Conservation (phyloP, 2,329 filamentous ascomycete genomes). For the Aspergillus alliaceus region DNA sequence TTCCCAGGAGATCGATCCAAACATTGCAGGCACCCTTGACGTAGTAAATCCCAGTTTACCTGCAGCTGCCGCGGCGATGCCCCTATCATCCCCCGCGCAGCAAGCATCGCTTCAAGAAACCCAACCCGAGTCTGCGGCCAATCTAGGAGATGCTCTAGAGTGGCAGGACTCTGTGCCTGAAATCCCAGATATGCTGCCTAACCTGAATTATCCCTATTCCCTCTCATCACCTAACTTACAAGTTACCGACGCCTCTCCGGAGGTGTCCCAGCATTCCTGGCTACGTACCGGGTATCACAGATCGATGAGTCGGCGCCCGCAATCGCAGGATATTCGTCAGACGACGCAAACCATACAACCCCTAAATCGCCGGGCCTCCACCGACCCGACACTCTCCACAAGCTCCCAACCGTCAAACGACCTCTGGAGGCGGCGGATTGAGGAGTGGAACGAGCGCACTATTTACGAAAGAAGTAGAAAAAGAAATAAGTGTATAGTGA, state of each 20-base stretch:
- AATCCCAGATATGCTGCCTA: slow-evolving; percentile 10
- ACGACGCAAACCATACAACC: slow-evolving; percentile 9
- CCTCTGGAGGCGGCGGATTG: slow-evolving; percentile 39
- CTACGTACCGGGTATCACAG: slow-evolving; percentile 15
- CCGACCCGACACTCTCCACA: slow-evolving; percentile 31
- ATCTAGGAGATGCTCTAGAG: slow-evolving; percentile 2
- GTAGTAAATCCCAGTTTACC: background rate
- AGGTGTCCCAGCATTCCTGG: slow-evolving; percentile 18
- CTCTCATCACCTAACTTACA: slow-evolving; percentile 36
- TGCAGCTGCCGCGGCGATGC: background rate
- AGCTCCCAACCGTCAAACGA: slow-evolving; percentile 29
- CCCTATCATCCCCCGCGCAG: background rate
- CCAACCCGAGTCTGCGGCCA: background rate
- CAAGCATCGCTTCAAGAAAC: background rate
- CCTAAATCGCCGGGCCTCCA: slow-evolving; percentile 30
- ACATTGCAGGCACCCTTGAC: too few relatives aligned
- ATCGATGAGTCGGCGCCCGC: slow-evolving; percentile 15
- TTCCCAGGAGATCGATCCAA: background rate
- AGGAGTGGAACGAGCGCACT: slow-evolving; percentile 41
- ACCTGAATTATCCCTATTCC: slow-evolving; percentile 29
- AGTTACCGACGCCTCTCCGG: slow-evolving; percentile 19
- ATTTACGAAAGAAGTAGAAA: slow-evolving; percentile 37
- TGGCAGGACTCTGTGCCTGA: slow-evolving; percentile 13
- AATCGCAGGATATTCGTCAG: slow-evolving; percentile 18
- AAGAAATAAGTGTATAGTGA: slow-evolving; percentile 38